These are phyloP conservation scores for Kazachstania kunashirensis DNA, from an alignment of 805 yeast genomes.

Conservation along the genomic window DNA sequence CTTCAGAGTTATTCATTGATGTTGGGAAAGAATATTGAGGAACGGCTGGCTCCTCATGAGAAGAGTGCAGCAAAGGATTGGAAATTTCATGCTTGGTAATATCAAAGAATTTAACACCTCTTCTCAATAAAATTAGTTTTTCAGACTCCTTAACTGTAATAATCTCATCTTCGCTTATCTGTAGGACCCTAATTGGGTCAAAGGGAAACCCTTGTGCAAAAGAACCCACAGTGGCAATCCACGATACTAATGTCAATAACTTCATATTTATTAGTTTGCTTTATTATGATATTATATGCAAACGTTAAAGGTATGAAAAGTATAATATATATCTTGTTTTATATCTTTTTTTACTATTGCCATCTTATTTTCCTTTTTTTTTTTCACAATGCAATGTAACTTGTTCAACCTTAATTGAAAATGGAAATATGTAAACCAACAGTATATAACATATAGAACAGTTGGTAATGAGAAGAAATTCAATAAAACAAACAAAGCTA, in stretches of 20 bases:
- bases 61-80: constrained; percentile 16
- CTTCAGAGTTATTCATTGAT: constrained; percentile 28
- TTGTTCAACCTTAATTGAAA: too few species aligned
- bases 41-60: constrained; percentile 14
- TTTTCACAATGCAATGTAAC: too few species aligned
- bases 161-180: constrained; percentile 18
- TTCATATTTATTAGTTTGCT: too few species aligned
- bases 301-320: too few species aligned
- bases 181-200: constrained; percentile 17
- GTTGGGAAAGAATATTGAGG: constrained; percentile 44
- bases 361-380: too few species aligned
- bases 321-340: too few species aligned
- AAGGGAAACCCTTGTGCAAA: constrained; percentile 3
- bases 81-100: constrained; percentile 35
- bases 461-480: too few species aligned
- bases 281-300: too few species aligned
- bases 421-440: too few species aligned
- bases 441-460: too few species aligned
- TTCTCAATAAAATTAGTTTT: constrained; percentile 35
- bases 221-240: not conserved
- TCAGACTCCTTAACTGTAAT: constrained; percentile 34
- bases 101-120: constrained; percentile 53
- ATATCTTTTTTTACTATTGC: too few species aligned
- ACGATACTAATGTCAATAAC: not conserved
- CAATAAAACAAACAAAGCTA: not conserved